Evolutionary conservation across 768 basidiomycete genomes (phyloP), one percentile per base, ranked within the genome.

Genomic region (Hygrocybe coccinea): DNA sequence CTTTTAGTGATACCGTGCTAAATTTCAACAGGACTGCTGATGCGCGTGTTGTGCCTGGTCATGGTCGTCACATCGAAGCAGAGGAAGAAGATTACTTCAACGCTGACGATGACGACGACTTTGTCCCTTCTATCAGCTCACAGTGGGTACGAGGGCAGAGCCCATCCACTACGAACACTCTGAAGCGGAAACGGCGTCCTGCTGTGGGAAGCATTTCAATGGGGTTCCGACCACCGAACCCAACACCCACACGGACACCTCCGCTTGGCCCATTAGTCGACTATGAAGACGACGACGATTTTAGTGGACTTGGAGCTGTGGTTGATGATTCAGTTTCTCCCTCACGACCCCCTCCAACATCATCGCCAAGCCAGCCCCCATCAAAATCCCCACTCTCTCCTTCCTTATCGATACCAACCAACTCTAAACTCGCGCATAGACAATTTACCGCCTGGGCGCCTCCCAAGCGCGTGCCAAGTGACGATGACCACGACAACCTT

Each of bases 51-150:
- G 76, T 77, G 72, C 71, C 76, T 58, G 73, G 63, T 58, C 72
- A 69, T 63, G 79, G 77, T 41, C 79, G 79, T 33, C 67, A 72
- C 34, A 69, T 84, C 55, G 90, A 91, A 59, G 77, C 77, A 5
- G 88, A 90, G 58, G 95, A 98, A 68, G 95, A 98, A 68, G 82
- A 87, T 56, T 98, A 97, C 74, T 97, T 97, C 79, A 92, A 95
- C 62, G 79, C 75, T 25, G 89, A 90, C 38, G 91, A 93, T 41
- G 93, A 93, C 60, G 74, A 78, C 15, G 62, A 78, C 36, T 58
- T 69, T 44, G 61, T 75, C 36, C 74, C 71, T 52, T 64, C 74
- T 7, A 73, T 75, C 52, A 74, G 70, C 45, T 71, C 72, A 39
- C 70, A 69, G 56, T 76, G 72, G 68, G 62, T 69, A 2, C 72